Conservation (phyloP, 805 yeast genomes). For the Starmera pachycereana region DNA sequence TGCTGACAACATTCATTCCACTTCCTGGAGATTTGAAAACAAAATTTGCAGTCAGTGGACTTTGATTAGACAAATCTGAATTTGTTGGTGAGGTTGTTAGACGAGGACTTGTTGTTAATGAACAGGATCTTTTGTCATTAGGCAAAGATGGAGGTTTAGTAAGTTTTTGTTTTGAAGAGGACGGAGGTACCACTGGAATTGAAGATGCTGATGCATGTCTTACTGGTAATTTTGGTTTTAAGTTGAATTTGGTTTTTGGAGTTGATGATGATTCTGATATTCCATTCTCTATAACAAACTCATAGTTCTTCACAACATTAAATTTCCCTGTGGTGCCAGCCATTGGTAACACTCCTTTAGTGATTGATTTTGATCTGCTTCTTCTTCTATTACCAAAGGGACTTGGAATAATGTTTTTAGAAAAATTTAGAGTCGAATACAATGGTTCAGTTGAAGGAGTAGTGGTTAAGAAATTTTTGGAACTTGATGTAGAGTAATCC, state of each 20-base stretch:
- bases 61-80: slow-evolving; percentile 14
- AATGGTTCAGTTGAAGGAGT: slow-evolving; percentile 5
- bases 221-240: background rate
- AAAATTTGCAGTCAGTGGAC: slow-evolving; percentile 6
- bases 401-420: slow-evolving; percentile 4
- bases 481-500: slow-evolving; percentile 10
- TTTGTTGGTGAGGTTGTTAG: slow-evolving; percentile 13
- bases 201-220: background rate
- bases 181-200: slow-evolving; percentile 11
- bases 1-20: too few relatives aligned
- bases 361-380: background rate
- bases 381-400: too few relatives aligned
- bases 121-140: slow-evolving; percentile 2
- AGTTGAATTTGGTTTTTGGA: slow-evolving; percentile 2
- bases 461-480: slow-evolving; percentile 11
- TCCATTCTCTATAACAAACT: slow-evolving; percentile 17
- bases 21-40: too few relatives aligned
- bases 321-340: background rate
- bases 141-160: slow-evolving; percentile 12
- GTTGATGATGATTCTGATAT: background rate
- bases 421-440: slow-evolving; percentile 18
- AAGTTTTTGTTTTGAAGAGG: slow-evolving; percentile 7
- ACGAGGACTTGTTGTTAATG: slow-evolving; percentile 4
- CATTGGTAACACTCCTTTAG: background rate
- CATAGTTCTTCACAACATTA: slow-evolving; percentile 11